phyloP scores from a whole-genome alignment of 2,329 filamentous ascomycete species.

The Rutstroemia sydowiana region DNA sequence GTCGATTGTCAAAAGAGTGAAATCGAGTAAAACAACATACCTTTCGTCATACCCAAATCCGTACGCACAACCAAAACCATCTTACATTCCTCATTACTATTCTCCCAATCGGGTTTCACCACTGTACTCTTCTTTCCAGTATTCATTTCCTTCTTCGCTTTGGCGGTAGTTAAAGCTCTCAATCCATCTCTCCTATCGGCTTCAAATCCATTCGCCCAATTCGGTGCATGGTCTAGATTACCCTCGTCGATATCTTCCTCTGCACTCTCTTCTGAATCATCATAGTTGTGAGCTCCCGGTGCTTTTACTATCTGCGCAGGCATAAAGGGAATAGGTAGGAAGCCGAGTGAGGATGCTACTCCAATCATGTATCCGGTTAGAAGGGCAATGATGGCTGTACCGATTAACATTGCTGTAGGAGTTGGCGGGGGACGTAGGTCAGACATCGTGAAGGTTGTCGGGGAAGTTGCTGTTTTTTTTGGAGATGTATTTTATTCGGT shows the following conservation, averaged over 20 bases:
- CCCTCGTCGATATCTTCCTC: constrained; percentile 57
- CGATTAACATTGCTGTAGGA: constrained; percentile 51
- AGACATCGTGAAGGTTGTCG: constrained; percentile 17
- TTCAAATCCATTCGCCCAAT: constrained; percentile 56
- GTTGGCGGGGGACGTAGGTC: constrained; percentile 24
- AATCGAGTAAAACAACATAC: constrained; percentile 39
- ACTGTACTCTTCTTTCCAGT: constrained; percentile 13
- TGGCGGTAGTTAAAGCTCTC: constrained; percentile 24
- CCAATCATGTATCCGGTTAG: constrained; percentile 77
- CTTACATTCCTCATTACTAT: constrained; percentile 76
- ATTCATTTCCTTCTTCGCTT: constrained; percentile 38
- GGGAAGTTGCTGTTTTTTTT: not conserved
- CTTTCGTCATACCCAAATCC: constrained; percentile 95
- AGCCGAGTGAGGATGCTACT: constrained; percentile 61
- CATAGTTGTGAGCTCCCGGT: constrained; percentile 42
- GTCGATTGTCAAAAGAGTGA: too few species aligned
- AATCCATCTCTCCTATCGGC: constrained; percentile 54
- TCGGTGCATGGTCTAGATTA: constrained; percentile 57
- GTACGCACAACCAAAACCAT: constrained; percentile 86
- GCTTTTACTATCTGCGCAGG: constrained; percentile 32
- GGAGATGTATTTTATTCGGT: not conserved
- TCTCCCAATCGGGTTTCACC: constrained; percentile 12
- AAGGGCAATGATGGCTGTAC: constrained; percentile 66
- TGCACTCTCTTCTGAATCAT: constrained; percentile 60
- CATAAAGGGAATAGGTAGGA: constrained; percentile 52